A percentile compares a stretch with the other conserved stretches of the same genome.
Evolutionary conservation across 257 asterid species (phyloP).

Genomic region (Buddleja alternifolia): DNA sequence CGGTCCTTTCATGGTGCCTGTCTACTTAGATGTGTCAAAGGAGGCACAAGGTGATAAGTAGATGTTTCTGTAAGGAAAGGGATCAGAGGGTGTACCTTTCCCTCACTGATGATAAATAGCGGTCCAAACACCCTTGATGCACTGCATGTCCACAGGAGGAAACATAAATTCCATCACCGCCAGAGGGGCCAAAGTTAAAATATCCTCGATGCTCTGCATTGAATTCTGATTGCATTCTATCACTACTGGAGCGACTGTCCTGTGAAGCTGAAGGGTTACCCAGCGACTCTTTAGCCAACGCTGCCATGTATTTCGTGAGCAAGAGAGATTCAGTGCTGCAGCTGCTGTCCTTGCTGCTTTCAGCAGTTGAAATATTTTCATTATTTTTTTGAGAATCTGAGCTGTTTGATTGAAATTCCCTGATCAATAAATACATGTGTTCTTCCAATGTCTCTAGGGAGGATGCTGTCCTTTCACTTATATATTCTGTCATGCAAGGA

Average conservation of each 20-base stretch:
- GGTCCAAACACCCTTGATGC: slow-evolving; percentile 96
- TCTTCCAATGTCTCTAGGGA: slow-evolving; percentile 71
- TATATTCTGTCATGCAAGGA: slow-evolving; percentile 43
- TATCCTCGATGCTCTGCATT: slow-evolving; percentile 39
- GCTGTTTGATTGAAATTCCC: slow-evolving; percentile 36
- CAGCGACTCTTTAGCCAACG: slow-evolving; percentile 61
- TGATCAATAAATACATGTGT: slow-evolving; percentile 55
- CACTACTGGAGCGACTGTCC: slow-evolving; percentile 39
- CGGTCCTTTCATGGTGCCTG: background rate
- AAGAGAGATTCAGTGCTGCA: slow-evolving; percentile 53
- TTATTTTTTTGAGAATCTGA: slow-evolving; percentile 31
- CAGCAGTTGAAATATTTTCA: slow-evolving; percentile 40
- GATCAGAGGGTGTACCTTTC: slow-evolving; percentile 66
- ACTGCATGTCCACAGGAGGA: slow-evolving; percentile 99
- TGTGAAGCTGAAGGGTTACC: slow-evolving; percentile 69
- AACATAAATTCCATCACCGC: slow-evolving; percentile 78
- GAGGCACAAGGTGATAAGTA: slow-evolving; percentile 13
- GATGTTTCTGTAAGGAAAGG: slow-evolving; percentile 23
- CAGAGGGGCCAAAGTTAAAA: slow-evolving; percentile 67
- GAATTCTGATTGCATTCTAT: slow-evolving; percentile 44
- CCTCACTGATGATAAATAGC: slow-evolving; percentile 82
- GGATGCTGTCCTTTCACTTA: slow-evolving; percentile 37
- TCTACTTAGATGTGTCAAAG: background rate
- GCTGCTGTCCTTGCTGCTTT: slow-evolving; percentile 38
- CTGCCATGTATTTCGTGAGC: slow-evolving; percentile 82